Evolutionary conservation across 805 yeast genomes (phyloP).

Genomic region (Kodamaea fukazawae): DNA sequence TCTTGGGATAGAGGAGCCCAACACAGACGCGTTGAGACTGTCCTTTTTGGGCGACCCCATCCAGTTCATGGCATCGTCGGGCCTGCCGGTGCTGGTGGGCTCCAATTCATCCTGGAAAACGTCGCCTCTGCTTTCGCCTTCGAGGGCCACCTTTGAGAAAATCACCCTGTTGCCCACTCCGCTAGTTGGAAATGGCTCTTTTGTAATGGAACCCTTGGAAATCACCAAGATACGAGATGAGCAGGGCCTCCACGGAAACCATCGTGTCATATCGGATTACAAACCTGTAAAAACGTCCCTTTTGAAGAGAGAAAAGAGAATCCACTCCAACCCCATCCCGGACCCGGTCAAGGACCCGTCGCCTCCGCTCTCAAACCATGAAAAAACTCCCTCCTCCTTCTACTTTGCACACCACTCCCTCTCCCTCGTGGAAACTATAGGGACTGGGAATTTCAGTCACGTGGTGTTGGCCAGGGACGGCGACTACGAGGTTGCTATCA

Average conservation of each 20-base stretch:
- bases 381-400: too few relatives aligned
- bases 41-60: neutral
- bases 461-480: constrained; percentile 48
- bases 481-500: constrained; percentile 58
- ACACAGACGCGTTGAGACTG: neutral
- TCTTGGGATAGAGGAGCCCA: too few relatives aligned
- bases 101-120: constrained; percentile 3
- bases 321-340: constrained; percentile 22
- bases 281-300: constrained; percentile 17
- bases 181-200: constrained; percentile 14
- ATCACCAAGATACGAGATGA: constrained; percentile 8
- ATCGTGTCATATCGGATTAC: constrained; percentile 39
- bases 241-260: neutral
- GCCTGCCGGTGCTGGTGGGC: constrained; percentile 5
- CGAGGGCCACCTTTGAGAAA: constrained; percentile 22
- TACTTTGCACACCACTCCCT: too few relatives aligned
- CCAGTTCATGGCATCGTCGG: constrained; percentile 1
- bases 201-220: constrained; percentile 6
- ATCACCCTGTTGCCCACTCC: constrained; percentile 50
- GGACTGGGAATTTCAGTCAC: constrained; percentile 66
- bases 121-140: constrained; percentile 7
- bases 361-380: constrained; percentile 5
- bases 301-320: constrained; percentile 15
- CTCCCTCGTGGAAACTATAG: constrained; percentile 41
- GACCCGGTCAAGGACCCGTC: constrained; percentile 1